Base-by-base conservation (phyloP, 2,329 filamentous ascomycete species). In the Penicillium sp. region DNA sequence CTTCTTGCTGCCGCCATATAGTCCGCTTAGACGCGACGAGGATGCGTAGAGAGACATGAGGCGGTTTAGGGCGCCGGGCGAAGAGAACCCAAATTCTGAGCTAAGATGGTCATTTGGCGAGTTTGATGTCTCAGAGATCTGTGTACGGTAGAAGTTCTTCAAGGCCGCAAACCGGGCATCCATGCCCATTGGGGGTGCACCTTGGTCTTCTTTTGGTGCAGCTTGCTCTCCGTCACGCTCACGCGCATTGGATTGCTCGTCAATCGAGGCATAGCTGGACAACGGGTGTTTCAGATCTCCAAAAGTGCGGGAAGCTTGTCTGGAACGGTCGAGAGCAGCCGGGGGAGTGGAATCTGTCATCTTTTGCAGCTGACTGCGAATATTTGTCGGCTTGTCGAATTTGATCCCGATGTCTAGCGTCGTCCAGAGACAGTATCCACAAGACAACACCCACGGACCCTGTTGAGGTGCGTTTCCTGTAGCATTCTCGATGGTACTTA, bases 381-480 rank as follows among this genome's bases (percentile, higher is more conserved):
- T 91, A 58, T 91, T 90, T 56, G 90, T 94, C 10, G 89, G 86
- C 65, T 93, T 92, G 66, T 93, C 90, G 69, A 99, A 95, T 65
- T 90, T 86, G 72, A 99, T 87, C 37, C 89, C 91, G 40, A 96
- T 89, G 69, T 99, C 94, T 50, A 88, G 82, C 1, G 91, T 93
- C 59, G 85, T 90, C 94, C 94, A 99, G 72, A 89, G 86, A 77
- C 94, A 99, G 74, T 96, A 96, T 49, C 86, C 85, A 77, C 94
- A 99, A 37, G 87, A 84, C 40, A 99, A 80, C 34, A 93, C 86
- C 74, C 87, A 97, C 0, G 89, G 86, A 1, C 82, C 82, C 49
- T 75, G 72, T 50, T 75, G 74, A 16, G 66, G 61, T n/a, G 67
- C 60, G 59, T 69, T 72, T 60, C 72, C 69, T 48, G 71, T 62